These are phyloP conservation scores for Dictyophora rubrovolvata DNA, from an alignment of 768 basidiomycete genomes.

Conservation along the genomic window DNA sequence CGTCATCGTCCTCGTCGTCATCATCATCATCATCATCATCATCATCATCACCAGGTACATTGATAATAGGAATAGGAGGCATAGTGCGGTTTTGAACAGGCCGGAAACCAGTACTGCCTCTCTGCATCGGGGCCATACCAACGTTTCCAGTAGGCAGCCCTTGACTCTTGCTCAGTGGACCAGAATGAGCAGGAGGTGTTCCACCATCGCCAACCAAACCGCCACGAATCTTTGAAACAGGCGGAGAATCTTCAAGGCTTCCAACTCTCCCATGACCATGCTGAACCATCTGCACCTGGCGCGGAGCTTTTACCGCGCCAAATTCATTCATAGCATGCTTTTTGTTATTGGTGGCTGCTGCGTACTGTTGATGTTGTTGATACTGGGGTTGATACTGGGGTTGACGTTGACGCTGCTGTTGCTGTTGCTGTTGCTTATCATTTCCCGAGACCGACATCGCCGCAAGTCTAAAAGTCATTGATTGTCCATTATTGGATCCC, in stretches of 20 bases:
- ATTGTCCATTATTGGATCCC: background rate
- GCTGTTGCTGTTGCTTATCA: background rate
- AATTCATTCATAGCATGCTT: background rate
- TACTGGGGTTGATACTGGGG: background rate
- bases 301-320: background rate
- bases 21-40: slow-evolving; percentile 3
- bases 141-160: slow-evolving; percentile 21
- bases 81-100: background rate
- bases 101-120: background rate
- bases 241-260: slow-evolving; percentile 32
- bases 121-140: background rate
- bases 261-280: background rate
- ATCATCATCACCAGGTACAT: slow-evolving; percentile 10
- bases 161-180: slow-evolving; percentile 8
- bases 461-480: slow-evolving; percentile 7
- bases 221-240: slow-evolving; percentile 20
- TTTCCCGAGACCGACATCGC: background rate
- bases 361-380: background rate
- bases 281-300: slow-evolving; percentile 15
- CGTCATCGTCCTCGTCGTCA: background rate
- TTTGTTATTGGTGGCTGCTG: background rate
- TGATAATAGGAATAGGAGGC: slow-evolving; percentile 10
- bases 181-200: background rate
- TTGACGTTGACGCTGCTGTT: background rate
- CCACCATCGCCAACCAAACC: background rate